phyloP scores from a whole-genome alignment of 805 yeast genomes.

The Monosporozyma aquatica region DNA sequence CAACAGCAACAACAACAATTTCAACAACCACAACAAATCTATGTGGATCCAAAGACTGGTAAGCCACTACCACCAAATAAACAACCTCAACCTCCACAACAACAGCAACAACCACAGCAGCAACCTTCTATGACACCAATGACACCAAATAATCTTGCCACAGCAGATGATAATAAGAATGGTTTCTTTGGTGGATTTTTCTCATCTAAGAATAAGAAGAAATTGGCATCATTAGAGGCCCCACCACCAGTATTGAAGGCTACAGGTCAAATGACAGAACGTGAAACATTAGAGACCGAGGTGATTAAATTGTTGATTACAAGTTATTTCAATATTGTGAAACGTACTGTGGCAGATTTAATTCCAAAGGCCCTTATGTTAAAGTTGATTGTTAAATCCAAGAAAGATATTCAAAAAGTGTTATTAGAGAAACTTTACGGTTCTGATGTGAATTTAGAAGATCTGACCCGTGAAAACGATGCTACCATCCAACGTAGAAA shows the following conservation, averaged over 20 bases:
- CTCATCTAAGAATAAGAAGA: conserved; percentile 83
- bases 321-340: conserved; percentile 86
- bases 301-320: conserved; percentile 86
- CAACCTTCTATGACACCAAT: conserved; percentile 11
- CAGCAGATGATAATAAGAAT: conserved; percentile 35
- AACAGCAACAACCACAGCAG: conserved; percentile 36
- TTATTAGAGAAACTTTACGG: conserved; percentile 80
- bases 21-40: conserved; percentile 48
- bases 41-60: conserved; percentile 84
- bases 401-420: conserved; percentile 83
- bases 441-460: conserved; percentile 53
- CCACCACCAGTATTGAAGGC: conserved; percentile 95
- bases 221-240: conserved; percentile 91
- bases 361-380: conserved; percentile 95
- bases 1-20: conserved; percentile 40
- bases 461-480: conserved; percentile 84
- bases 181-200: conserved; percentile 97
- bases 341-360: conserved; percentile 85
- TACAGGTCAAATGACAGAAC: conserved; percentile 80
- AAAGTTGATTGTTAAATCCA: conserved; percentile 75
- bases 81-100: conserved; percentile 33
- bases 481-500: conserved; percentile 86
- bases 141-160: conserved; percentile 1
- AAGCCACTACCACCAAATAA: conserved; percentile 56
- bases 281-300: conserved; percentile 94